Evolutionary conservation across 768 basidiomycete genomes (phyloP).

Genomic region (Russula ochroleuca): DNA sequence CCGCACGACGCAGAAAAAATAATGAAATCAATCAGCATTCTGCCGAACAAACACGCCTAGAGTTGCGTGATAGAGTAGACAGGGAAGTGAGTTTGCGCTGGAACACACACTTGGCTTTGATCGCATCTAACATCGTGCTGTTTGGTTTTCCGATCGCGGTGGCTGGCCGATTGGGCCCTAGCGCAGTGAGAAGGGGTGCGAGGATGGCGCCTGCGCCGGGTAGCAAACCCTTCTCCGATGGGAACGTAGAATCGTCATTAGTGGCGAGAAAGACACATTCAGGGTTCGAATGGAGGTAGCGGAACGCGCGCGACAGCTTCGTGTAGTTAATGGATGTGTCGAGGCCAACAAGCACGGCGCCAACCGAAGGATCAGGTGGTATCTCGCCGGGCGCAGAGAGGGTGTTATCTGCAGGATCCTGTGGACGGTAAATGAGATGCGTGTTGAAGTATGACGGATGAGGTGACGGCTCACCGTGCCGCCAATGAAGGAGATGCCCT

Average conservation of each 20-base stretch:
- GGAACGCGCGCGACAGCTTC: constrained; percentile 89
- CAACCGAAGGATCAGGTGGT: constrained; percentile 69
- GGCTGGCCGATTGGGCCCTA: constrained; percentile 54
- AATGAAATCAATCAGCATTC: constrained; percentile 8
- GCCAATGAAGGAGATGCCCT: constrained; percentile 75
- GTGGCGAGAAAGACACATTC: constrained; percentile 84
- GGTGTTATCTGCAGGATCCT: constrained; percentile 85
- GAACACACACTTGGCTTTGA: constrained; percentile 61
- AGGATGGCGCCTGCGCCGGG: constrained; percentile 85
- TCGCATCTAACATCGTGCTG: constrained; percentile 87
- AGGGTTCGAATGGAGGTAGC: constrained; percentile 78
- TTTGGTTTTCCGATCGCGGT: constrained; percentile 88
- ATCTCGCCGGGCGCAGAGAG: constrained; percentile 69
- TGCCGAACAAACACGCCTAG: constrained; percentile 14
- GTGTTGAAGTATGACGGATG: constrained; percentile 11
- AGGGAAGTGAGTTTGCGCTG: neutral
- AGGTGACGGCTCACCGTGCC: constrained; percentile 63
- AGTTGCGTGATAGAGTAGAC: neutral
- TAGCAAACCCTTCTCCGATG: constrained; percentile 62
- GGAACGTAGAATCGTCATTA: constrained; percentile 91
- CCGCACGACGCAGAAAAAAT: neutral
- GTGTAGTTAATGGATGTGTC: constrained; percentile 88
- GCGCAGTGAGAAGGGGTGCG: constrained; percentile 72
- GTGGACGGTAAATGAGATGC: constrained; percentile 20
- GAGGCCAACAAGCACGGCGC: constrained; percentile 92